phyloP scores from a whole-genome alignment of 305 asterid genomes.

The Fraxinus greggii region DNA sequence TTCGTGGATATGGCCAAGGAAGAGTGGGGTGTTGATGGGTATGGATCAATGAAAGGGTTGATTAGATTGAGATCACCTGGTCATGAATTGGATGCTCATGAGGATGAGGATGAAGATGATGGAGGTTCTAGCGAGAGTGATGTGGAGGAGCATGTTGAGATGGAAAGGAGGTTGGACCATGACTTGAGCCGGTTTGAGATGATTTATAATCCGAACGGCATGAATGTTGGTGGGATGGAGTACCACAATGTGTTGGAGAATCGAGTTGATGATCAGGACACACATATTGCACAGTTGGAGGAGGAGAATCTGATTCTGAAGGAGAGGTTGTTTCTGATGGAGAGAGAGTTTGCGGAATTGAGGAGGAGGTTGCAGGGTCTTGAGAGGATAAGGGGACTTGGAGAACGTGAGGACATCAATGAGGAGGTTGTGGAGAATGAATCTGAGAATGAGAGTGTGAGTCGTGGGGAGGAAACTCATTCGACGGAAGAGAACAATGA shows the following conservation, averaged over 20 bases:
- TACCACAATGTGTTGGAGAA: constrained; percentile 64
- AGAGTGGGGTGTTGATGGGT: constrained; percentile 71
- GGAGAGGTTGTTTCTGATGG: constrained; percentile 86
- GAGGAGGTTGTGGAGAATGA: constrained; percentile 67
- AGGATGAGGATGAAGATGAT: constrained; percentile 66
- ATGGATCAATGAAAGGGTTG: constrained; percentile 65
- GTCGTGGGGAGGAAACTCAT: constrained; percentile 56
- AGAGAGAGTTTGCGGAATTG: constrained; percentile 68
- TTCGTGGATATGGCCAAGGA: constrained; percentile 65
- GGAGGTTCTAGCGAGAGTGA: constrained; percentile 84
- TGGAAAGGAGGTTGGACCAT: constrained; percentile 81
- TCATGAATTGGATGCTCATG: constrained; percentile 46
- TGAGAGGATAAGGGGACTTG: constrained; percentile 45
- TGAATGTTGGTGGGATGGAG: constrained; percentile 39
- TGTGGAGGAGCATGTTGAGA: constrained; percentile 87
- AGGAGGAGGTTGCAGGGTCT: constrained; percentile 67
- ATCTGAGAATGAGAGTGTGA: constrained; percentile 62
- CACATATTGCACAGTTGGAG: constrained; percentile 74
- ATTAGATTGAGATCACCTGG: constrained; percentile 77
- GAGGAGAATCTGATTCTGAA: constrained; percentile 73
- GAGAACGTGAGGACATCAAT: constrained; percentile 36
- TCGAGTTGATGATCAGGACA: constrained; percentile 83
- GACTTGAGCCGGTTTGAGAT: constrained; percentile 89
- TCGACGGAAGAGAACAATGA: constrained; percentile 51
- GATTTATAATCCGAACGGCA: constrained; percentile 60